Evolutionary conservation across 345 rosid species (phyloP).

Genomic region (Rhodamnia argentea): DNA sequence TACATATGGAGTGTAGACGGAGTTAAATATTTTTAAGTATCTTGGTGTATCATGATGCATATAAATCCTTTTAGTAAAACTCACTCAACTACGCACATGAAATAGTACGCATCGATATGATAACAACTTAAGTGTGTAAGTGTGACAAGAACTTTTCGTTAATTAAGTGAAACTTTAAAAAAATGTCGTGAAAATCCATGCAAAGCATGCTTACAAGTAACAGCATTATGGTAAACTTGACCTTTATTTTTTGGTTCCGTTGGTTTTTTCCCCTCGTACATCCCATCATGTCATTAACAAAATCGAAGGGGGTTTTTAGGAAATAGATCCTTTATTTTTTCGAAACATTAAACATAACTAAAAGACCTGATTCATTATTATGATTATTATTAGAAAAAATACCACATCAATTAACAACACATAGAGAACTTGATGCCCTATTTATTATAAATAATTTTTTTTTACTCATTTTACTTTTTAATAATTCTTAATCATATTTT

Average conservation of each 20-base stretch:
- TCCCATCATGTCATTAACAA: background rate
- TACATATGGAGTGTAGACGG: no score
- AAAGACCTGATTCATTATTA: background rate
- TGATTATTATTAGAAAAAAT: background rate
- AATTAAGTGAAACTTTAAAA: no score
- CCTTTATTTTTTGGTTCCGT: background rate
- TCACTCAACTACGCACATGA: no score
- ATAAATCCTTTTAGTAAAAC: no score
- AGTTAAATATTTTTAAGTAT: no score
- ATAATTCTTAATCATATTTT: background rate
- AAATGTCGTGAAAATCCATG: no score
- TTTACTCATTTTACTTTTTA: background rate
- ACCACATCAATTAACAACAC: background rate
- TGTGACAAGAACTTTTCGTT: no score
- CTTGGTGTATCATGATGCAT: no score
- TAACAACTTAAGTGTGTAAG: no score
- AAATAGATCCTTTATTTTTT: background rate
- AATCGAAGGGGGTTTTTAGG: background rate
- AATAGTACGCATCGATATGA: no score
- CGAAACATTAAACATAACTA: background rate
- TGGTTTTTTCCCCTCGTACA: background rate
- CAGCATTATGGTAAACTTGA: no score
- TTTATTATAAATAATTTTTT: background rate
- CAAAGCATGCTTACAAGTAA: no score
- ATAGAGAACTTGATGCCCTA: background rate